Base-by-base conservation (phyloP, 2,329 filamentous ascomycete genomes). In the Ophiostoma sp. region DNA sequence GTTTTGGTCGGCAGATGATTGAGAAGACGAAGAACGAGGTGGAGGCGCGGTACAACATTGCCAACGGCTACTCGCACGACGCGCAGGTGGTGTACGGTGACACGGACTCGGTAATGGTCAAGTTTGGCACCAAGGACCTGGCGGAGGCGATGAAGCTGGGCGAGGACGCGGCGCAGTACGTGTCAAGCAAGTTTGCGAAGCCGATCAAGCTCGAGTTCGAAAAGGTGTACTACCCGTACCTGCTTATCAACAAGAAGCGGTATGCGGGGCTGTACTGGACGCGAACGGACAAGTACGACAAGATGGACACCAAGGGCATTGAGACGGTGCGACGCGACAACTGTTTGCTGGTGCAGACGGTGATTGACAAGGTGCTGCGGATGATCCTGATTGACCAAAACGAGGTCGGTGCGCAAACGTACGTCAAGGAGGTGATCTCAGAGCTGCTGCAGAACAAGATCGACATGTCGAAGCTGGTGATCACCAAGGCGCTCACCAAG, bases 291-390 rank as follows among this genome's bases (percentile, higher is more conserved):
- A 97, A 97, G 80, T 95, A 91, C 79, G 96, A 99, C 85, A 99
- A 98, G 84, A 99, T 99, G 96, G 95, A 99, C 80, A 98, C 93
- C 72, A 99, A 99, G 79, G 95, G 95, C 84, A 98, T 99, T 74
- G 95, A 99, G 81, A 99, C 95, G 3, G 96, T 99, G 66, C 90
- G 95, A 75, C 86, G 95, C 85, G 95, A 99, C 79, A 99, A 99
- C 78, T 99, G 95, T 78, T 85, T 95, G 68, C 83, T 99, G 72
- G 95, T 98, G 20, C 94, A 98, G 80, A 97, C 91, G 3, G 95
- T 98, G 71, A 98, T 99, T 76, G 95, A 99, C 80, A 98, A 95
- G 70, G 94, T 97, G 31, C 81, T 99, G 74, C 87, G 93, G 75
- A 98, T 97, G 90, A 92, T 99, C 76, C 82, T 99, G 75, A 97